Base-by-base conservation (phyloP, 148 eudicot genomes). In the Polygonum aviculare region DNA sequence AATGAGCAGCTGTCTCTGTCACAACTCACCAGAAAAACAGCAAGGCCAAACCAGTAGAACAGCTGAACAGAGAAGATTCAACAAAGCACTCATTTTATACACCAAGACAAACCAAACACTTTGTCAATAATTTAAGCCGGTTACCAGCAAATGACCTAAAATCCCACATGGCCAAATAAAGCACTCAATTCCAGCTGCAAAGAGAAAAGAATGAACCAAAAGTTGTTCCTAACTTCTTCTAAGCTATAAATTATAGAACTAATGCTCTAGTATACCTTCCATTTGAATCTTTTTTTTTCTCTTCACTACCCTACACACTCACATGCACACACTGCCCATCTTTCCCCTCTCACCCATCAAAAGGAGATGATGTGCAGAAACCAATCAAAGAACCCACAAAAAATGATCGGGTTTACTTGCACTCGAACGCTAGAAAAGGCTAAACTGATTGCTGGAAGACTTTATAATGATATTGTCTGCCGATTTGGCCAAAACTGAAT, bases 61-160 rank as follows among this genome's bases (percentile, higher is more conserved):
- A 16, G 6, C 4, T 16, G 18, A 3, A 63, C 71, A 14, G 38
- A 67, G n/a, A 35, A 1, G 14, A 12, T 36, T 67, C 6, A 14
- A 16, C 72, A 67, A 36, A 67, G 14, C 71, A 41, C 74, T 72
- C 51, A 47, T 48, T 44, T 40, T 72, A 72, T 72, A 72, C 75
- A 72, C 75, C 45, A 44, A 72, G 41, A 19, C 75, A 72, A 48
- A 44, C 36, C 75, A 72, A 41, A 44, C 75, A 72, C n/a, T 21
- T 16, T 19, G 51, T 67, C 19, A 67, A 67, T 67, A 36, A 72
- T 21, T 72, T 72, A 44, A 38, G 51, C 51, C 52, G 51, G 21
- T 15, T n/a, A 45, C 36, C 39, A 26, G 45, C 52, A 52, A 72
- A 72, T 67, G 45, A 41, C 26, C 33, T 72, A 44, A 44, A 72